Base-by-base conservation (phyloP, 371 early-diverging fungal genomes). In the Mortierella polycephala region DNA sequence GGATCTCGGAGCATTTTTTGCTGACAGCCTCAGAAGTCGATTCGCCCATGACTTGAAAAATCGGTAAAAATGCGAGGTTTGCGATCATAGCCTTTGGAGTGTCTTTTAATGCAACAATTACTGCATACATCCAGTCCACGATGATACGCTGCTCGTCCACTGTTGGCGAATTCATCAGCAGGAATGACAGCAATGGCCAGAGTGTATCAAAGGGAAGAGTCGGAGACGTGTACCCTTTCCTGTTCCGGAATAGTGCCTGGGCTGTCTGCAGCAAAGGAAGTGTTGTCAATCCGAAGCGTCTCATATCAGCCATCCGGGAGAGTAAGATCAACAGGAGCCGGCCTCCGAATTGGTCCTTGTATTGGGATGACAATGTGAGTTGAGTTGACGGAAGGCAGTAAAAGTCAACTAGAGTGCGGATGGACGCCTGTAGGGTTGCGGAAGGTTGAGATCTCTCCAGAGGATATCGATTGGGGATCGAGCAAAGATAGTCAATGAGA, bases 31-130 rank as follows among this genome's bases (percentile, higher is more conserved):
- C 79, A 3, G 79, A 51, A 46, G 87, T 86, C 0, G 88, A 72
- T 44, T 77, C 79, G 4, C 72, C 73, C 52, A 88, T 66, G 18
- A 86, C 77, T 53, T 89, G 89, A 54, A 88, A 85, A 9, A 88
- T 71, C 1, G 89, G 88, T 12, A 89, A 58, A 37, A 87, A 84
- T 7, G 86, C 87, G 41, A 86, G 51, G 49, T 76, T 67, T 30
- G 79, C 65, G 13, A 69, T 70, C 52, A 81, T 69, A 10, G 85
- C 62, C 16, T 51, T 41, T 5, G 41, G 46, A 16, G 60, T 46
- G 1, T 70, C 64, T 10, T 50, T 16, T 8, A 56, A 45, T 10
- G 50, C 30, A 39, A 21, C 56, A 42, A 59, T 14, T 12, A 53
- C 20, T 7, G 64, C 44, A 14, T 71, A 55, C 82, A 88, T 82